Base-by-base conservation (phyloP, 1,284 basidiomycete genomes). In the Ceratorhiza oryzae-sativae region DNA sequence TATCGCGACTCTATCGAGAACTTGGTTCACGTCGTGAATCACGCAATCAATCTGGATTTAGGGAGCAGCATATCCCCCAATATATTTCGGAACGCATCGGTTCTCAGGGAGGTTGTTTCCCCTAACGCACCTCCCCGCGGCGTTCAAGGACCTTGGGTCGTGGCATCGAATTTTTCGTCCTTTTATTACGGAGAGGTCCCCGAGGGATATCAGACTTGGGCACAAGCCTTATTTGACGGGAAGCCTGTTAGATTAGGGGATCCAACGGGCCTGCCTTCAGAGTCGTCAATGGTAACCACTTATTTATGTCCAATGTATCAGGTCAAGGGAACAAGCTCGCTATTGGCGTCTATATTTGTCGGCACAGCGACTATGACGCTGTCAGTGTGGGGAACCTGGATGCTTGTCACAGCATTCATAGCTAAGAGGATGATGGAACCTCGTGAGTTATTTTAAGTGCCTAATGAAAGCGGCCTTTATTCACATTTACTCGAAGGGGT, bases 271-370 rank as follows among this genome's bases (percentile, higher is more conserved):
- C 42, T 59, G 12, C 67, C 53, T 5, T 6, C 20, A 1, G 30
- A 48, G 4, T 70, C 55, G n/a, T 20, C 13, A 1, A 70, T 59
- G 67, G 30, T 36, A 12, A 59, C 55, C 10, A 39, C 53, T 15
- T 70, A 59, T n/a, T 51, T 70, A n/a, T 70, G 67, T 25, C 67
- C 67, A 2, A 59, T n/a, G 27, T 70, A 59, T 20, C 23, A 48
- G 55, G 18, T 59, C 67, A 70, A 70, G 42, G 20, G 27, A 18
- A 46, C 8, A 5, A 59, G 32, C 27, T 23, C 67, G 4, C 23
- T 70, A 1, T 36, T 70, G 45, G 6, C 67, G 20, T 48, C 55
- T 49, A 32, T 70, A 5, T 70, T 70, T 18, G 67, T 70, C 10
- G 67, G 67, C 3, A 34, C 55, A 20, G 41, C 67, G 20, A 70